Conservation (phyloP, 371 early-diverging fungal genomes). For the Parasitella parasitica region DNA sequence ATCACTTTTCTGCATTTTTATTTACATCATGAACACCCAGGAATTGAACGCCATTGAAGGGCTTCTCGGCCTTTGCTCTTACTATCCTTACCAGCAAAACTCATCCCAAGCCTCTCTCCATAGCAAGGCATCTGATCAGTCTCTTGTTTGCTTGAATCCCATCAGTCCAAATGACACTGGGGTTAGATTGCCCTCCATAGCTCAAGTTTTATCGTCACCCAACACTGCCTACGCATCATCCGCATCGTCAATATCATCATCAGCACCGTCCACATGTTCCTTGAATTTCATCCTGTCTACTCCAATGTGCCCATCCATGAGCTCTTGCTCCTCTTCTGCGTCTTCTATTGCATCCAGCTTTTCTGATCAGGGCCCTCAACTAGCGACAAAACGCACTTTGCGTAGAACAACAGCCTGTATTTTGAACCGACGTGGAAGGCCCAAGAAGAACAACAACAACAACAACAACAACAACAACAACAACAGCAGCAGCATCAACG, state of each 20-base stretch:
- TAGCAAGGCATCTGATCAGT: neutral
- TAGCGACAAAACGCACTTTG: neutral
- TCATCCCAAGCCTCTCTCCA: neutral
- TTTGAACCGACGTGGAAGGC: slow-evolving; percentile 15
- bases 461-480: neutral
- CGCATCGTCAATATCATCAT: neutral
- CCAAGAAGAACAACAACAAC: neutral
- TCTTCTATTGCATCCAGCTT: neutral
- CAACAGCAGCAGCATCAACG: neutral
- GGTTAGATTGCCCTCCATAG: neutral
- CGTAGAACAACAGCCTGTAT: neutral
- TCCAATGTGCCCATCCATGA: neutral
- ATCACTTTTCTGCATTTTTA: neutral
- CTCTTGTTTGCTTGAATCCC: neutral
- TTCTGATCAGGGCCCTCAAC: neutral
- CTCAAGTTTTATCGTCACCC: neutral
- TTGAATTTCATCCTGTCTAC: neutral
- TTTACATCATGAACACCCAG: neutral
- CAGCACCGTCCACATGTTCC: neutral
- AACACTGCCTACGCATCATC: neutral
- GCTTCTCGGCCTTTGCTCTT: neutral
- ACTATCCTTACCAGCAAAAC: too few relatives aligned
- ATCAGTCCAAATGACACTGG: neutral
- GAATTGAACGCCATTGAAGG: neutral
- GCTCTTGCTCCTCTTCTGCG: neutral